Evolutionary conservation across 2,329 filamentous ascomycete species (phyloP).

Genomic region (Paecilomyces variotii): DNA sequence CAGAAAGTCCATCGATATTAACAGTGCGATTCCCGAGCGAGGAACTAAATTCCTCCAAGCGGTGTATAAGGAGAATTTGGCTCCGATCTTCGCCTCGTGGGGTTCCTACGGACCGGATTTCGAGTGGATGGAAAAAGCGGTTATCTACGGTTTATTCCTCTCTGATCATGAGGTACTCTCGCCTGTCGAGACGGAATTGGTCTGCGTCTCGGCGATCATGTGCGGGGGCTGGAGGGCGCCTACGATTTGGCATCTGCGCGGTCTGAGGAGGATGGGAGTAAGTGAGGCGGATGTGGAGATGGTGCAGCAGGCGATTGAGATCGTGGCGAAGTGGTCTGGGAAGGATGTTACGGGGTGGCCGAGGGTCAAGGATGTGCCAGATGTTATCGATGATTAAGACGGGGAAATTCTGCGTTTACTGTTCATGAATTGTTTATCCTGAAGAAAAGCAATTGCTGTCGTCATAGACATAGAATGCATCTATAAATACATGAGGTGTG

Average conservation of each 20-base stretch:
- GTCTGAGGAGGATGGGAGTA: slow-evolving; percentile 32
- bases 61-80: slow-evolving; percentile 21
- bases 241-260: slow-evolving; percentile 40
- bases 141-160: slow-evolving; percentile 56
- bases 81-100: slow-evolving; percentile 23
- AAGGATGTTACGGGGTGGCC: slow-evolving; percentile 12
- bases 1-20: slow-evolving; percentile 15
- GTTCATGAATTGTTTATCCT: not conserved
- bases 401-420: not conserved
- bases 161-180: slow-evolving; percentile 35
- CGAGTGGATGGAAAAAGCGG: slow-evolving; percentile 63
- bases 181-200: slow-evolving; percentile 37
- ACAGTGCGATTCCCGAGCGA: slow-evolving; percentile 13
- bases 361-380: slow-evolving; percentile 13
- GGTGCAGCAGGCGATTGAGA: slow-evolving; percentile 16
- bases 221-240: slow-evolving; percentile 35
- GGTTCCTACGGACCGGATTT: slow-evolving; percentile 41
- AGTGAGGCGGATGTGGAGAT: slow-evolving; percentile 33
- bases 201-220: slow-evolving; percentile 38
- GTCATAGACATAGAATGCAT: not conserved
- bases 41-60: slow-evolving; percentile 21
- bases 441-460: not conserved
- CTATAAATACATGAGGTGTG: not conserved
- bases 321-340: slow-evolving; percentile 13
- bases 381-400: slow-evolving; percentile 5